Evolutionary conservation across 805 yeast genomes (phyloP).

Genomic region (Scheffersomyces coipomensis): DNA sequence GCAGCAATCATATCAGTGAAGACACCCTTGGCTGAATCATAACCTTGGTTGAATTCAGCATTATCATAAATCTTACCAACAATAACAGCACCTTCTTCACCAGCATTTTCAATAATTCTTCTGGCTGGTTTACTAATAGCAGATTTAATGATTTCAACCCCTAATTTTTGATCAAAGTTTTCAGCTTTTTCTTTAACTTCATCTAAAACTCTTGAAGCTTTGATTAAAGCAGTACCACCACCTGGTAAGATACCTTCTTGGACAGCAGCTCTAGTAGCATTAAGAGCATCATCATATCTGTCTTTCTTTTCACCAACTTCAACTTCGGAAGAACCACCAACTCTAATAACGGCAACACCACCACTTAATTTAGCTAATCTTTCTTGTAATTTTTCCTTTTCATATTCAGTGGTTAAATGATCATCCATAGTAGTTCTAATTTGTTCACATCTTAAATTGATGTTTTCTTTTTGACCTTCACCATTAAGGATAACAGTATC

Average conservation of each 20-base stretch:
- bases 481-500: slow-evolving; percentile 95
- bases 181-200: slow-evolving; percentile 58
- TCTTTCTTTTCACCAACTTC: slow-evolving; percentile 99
- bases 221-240: slow-evolving; percentile 97
- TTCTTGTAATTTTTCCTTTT: slow-evolving; percentile 95
- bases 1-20: slow-evolving; percentile 94
- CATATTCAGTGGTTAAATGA: slow-evolving; percentile 80
- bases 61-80: slow-evolving; percentile 80
- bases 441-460: slow-evolving; percentile 88
- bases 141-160: slow-evolving; percentile 88
- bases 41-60: slow-evolving; percentile 82
- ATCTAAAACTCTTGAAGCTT: slow-evolving; percentile 80
- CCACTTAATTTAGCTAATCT: slow-evolving; percentile 95
- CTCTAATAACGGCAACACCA: slow-evolving; percentile 97
- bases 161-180: slow-evolving; percentile 95
- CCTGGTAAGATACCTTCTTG: slow-evolving; percentile 99
- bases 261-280: slow-evolving; percentile 98
- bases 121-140: slow-evolving; percentile 96
- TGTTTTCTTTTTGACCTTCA: slow-evolving; percentile 78
- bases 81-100: slow-evolving; percentile 95
- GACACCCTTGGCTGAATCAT: slow-evolving; percentile 88
- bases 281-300: slow-evolving; percentile 96
- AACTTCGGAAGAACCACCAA: slow-evolving; percentile 95
- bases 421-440: slow-evolving; percentile 80
- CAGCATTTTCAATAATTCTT: slow-evolving; percentile 94